A percentile compares a stretch with the other conserved stretches of the same genome.
phyloP scores from a whole-genome alignment of 164 flowering plant species.

The Umbellularia californica region DNA sequence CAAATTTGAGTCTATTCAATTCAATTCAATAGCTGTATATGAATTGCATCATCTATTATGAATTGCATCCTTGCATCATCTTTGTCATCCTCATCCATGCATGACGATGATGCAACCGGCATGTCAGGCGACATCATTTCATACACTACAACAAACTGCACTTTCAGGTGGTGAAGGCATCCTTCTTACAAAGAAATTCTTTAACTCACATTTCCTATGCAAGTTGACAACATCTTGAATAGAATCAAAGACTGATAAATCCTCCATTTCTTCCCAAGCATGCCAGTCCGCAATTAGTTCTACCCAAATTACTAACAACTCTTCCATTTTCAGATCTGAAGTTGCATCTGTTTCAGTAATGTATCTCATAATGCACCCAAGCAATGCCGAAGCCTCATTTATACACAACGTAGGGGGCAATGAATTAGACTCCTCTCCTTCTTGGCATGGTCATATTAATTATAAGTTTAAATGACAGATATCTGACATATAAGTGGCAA shows the following conservation, averaged over 20 bases:
- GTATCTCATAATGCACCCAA: slow-evolving; percentile 43
- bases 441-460: slow-evolving; percentile 24
- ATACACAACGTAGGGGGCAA: slow-evolving; percentile 48
- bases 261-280: slow-evolving; percentile 77
- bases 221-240: slow-evolving; percentile 52
- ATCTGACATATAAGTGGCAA: background rate
- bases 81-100: too few relatives aligned
- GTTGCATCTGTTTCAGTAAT: slow-evolving; percentile 26
- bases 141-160: too few relatives aligned
- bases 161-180: slow-evolving; percentile 60
- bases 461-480: background rate
- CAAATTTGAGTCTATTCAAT: too few relatives aligned
- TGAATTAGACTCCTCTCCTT: slow-evolving; percentile 22
- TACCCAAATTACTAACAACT: slow-evolving; percentile 60
- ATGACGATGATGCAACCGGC: too few relatives aligned
- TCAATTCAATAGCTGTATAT: too few relatives aligned
- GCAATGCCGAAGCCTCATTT: slow-evolving; percentile 56
- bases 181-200: slow-evolving; percentile 36
- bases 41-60: too few relatives aligned
- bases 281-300: slow-evolving; percentile 72
- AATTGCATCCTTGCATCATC: too few relatives aligned
- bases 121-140: too few relatives aligned
- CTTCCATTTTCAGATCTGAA: slow-evolving; percentile 46
- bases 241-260: slow-evolving; percentile 29
- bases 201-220: slow-evolving; percentile 35